Base-by-base conservation (phyloP, 1,284 basidiomycete genomes). In the Apiotrichum veenhuisii region DNA sequence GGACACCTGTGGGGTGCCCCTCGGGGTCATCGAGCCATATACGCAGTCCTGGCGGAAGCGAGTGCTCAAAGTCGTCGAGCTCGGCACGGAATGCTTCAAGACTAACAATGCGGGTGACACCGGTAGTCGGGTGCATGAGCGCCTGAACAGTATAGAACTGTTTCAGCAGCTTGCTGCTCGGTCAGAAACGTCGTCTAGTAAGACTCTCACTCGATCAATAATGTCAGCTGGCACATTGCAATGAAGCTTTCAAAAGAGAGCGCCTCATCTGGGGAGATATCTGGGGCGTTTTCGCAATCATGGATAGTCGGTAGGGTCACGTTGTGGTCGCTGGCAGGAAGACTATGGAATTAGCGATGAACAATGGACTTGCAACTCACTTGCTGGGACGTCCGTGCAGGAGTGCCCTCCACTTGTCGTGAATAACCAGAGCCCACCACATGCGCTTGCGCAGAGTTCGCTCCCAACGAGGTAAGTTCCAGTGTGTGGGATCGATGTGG, bases 401-500 rank as follows among this genome's bases (percentile, higher is more conserved):
- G 0, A 69, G 58, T 0, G 68, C 60, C 3, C 66, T 45, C 67
- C 66, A 69, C 61, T 73, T 72, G 62, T 76, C 75, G 30, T 73
- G 69, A 17, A 70, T 58, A 20, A 66, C 30, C 1, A 76, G 53
- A 3, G 64, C 63, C 73, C 75, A 77, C 69, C 70, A 76, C 2
- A 77, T 54, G 10, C 74, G 58, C 38, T 64, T 72, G 17, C 75
- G 63, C 3, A 74, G 41, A 17, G 56, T 63, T 3, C 64, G 52
- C 55, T 77, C 75, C 75, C 75, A 77, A 18, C 47, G 36, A 0
- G 75, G 75, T 23, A 77, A 52, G 5, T 60, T 59, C 75, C 75
- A 77, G 3, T 67, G 58, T 1, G 69, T 63, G 5, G 68, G 67
- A 34, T 77, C 73, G 3, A 72, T 61, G 52, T 76, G 74, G 20